Base-by-base conservation (phyloP, 371 early-diverging fungal genomes). In the Syncephalastrum racemosum region DNA sequence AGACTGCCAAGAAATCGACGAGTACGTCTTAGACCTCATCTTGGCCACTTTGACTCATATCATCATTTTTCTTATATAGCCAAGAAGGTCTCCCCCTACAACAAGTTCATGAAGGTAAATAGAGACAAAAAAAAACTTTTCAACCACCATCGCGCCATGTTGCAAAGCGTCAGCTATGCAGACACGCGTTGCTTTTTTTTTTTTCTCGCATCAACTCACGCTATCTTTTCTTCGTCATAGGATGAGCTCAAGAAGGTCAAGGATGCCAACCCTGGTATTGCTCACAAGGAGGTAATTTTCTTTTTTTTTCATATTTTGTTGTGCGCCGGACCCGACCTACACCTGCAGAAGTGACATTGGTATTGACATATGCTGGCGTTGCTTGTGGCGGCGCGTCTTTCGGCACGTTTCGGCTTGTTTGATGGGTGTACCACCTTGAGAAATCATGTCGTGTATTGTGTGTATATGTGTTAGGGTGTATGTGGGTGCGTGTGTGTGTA, bases 231-330 rank as follows among this genome's bases (percentile, higher is more conserved):
- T 10, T 49, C 47, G 36, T 47, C 25, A 27, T 66, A 78, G 77
- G 70, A 75, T 46, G 85, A 88, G 65, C 82, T 88, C 20, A 75
- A 82, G 40, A 85, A 84, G 64, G 77, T 80, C 55, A 87, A 87
- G 73, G 70, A 74, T 19, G 76, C 70, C 24, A 68, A 87, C 45
- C 72, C 84, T 19, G 74, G 64, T 48, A 74, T 85, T 22, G 59
- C 68, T 50, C 89, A 88, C 66, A 86, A 86, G 73, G 87, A 74
- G 60, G 76, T 67, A 75, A 67, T 62, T 56, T 22, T 50, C 14
- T 20, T n/a, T 20, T 52, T 20, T 22, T 46, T 56, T 54, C 31
- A 50, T 51, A 47, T 42, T 56, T 55, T 53, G 41, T 52, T 54
- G 20, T 40, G 22, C n/a, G n/a, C 25, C 46, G 52, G 44, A 15